phyloP scores from a whole-genome alignment of 2,329 filamentous ascomycete species.

The Colletotrichum sp. region DNA sequence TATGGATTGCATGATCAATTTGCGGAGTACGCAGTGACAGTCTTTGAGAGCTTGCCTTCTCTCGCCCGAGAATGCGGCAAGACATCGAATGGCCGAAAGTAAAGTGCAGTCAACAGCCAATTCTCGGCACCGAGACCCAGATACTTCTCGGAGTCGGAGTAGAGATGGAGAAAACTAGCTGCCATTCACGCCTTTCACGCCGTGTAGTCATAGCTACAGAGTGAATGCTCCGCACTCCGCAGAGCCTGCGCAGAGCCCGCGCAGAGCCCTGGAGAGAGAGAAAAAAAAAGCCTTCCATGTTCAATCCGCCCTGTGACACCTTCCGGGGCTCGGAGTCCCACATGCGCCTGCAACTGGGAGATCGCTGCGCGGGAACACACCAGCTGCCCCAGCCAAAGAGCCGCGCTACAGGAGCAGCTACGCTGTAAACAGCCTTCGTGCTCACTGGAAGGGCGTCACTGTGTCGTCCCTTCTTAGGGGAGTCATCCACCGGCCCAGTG shows the following conservation, averaged over 20 bases:
- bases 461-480: background rate
- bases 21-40: background rate
- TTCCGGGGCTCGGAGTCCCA: background rate
- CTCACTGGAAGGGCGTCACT: conserved; percentile 14
- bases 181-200: conserved; percentile 13
- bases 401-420: background rate
- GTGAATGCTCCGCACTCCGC: background rate
- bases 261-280: background rate
- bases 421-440: background rate
- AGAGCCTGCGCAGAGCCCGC: background rate
- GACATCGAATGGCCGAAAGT: background rate
- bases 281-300: background rate
- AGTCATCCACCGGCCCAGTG: background rate
- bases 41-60: background rate
- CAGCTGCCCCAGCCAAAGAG: background rate
- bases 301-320: background rate
- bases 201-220: background rate
- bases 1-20: background rate
- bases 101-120: background rate
- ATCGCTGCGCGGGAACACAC: background rate
- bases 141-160: background rate
- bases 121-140: background rate
- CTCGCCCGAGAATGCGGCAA: background rate
- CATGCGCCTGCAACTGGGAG: background rate
- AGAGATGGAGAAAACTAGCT: background rate